Evolutionary conservation across 352 stramenopile species (phyloP), one percentile per base, ranked within the genome.

Genomic region (Phytopythium delawarense): DNA sequence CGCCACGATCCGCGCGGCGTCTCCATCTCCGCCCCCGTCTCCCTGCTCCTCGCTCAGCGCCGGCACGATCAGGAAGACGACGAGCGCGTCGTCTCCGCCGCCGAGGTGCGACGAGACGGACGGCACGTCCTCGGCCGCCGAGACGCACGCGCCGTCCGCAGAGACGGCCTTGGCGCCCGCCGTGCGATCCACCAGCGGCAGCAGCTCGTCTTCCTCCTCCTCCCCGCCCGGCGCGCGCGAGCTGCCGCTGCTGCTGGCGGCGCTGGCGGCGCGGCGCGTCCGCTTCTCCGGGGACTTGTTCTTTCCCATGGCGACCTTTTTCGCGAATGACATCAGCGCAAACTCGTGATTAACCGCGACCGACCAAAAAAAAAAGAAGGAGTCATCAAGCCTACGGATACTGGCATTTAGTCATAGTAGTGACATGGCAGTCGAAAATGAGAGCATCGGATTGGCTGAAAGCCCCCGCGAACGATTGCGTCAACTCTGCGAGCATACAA

Each of bases 1-100:
- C 4, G 53, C 23, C 11, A 78, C 46, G 25, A 91, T 69, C 37
- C 66, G 72, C 37, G 49, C 58, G 0, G 66, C 75, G 16, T 57
- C 63, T 18, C 54, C 62, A 5, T 70, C 62, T 25, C 50, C 63
- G 8, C 52, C 62, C 21, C 52, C 63, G 8, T 52, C 57, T 8
- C 67, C 62, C 34, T 60, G 56, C 30, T 78, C 67, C 16, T 74
- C 70, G 0, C 59, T 40, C 7, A 93, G 67, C 8, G 62, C 75
- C 32, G 80, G 82, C 20, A 93, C 66, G 21, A 91, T 78, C 18
- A 93, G 80, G 59, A 93, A 91, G 61, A 90, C 80, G 30, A 91
- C 74, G 57, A 72, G 74, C 40, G 86, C 77, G 35, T 89, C 81
- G 13, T 90, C 71, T 13, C 67, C 35, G 0, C 61, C 61, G n/a